Base-by-base conservation (phyloP, 305 asterid species). In the Plantago coronopus region DNA sequence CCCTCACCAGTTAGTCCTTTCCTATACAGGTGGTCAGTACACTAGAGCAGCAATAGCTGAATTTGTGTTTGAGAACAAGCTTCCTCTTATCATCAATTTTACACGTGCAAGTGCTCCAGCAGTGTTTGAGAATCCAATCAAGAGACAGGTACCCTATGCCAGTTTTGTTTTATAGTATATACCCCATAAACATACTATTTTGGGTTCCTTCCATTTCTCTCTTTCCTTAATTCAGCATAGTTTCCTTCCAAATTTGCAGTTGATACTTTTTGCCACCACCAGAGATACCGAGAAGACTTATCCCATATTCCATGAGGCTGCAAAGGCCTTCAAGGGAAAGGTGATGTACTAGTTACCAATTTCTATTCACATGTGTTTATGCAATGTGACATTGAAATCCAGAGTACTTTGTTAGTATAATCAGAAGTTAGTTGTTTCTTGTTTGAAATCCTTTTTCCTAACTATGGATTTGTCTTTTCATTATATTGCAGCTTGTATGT, bases 111-210 rank as follows among this genome's bases (percentile, higher is more conserved):
- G 78, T 67, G 94, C 95, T 62, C 73, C 87, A 14, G 59, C 66
- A 25, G 80, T 91, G 68, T 91, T 91, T 61, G 98, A 91, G 75
- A 88, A 84, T 80, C 90, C 96, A 47, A 88, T 91, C 51, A 88
- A 88, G 87, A 91, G 84, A 53, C 98, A 88, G 96, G 98, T 88
- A 62, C 54, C 55, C 16, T 42, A 56, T 67, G 54, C 66, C 61
- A 61, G 42, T 21, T 62, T 66, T 38, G 17, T 43, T 27, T 13
- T 54, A 31, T 49, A 14, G 29, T 34, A 51, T 44, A 46, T 19
- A 20, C 43, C n/a, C n/a, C n/a, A n/a, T 1, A 17, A 31, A 31
- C 38, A 31, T 47, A 38, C 51, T 45, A 56, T 38, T 17, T 54
- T 38, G 27, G 23, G 21, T 43, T 31, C 9, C 17, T 27, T 68